Base-by-base conservation (phyloP, 768 basidiomycete species). In the Lentinula sp. region DNA sequence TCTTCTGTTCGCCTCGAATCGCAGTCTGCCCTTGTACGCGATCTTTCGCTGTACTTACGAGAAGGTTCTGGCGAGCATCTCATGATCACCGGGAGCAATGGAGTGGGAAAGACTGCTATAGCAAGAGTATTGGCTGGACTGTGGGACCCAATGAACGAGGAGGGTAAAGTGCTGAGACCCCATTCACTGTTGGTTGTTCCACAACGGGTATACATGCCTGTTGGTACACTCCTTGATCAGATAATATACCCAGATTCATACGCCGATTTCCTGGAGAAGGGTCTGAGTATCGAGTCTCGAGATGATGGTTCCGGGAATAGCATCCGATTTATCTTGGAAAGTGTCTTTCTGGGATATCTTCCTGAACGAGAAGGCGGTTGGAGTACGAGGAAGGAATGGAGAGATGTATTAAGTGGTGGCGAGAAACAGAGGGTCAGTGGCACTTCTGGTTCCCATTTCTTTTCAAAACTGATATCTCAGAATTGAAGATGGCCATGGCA, bases 341-440 rank as follows among this genome's bases (percentile, higher is more conserved):
- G 84, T 63, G 95, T 89, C 10, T 91, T 91, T 73, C 71, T 98
- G 63, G 88, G 80, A 16, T 98, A 98, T 70, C 70, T 98, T 23
- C 90, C 93, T 2, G 81, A 82, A 49, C 75, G 96, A 31, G 96
- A 97, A 71, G 95, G 96, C 0, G 95, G 95, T 0, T 91, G 93
- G 86, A 79, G 78, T 62, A 89, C 93, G 31, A 76, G 88, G 68
- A 98, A 97, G 74, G 95, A 98, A 72, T 98, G 95, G 95, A 83
- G 93, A 64, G 93, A 97, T 74, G 93, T 98, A 49, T 75, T 96
- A 67, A 95, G 93, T 66, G 96, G 96, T 0, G 96, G 96, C 0
- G 96, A 98, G 82, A 98, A 97, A 74, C 96, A 98, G 73, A 74
- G 95, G 68, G 53, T 39, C 10, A 34, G 34, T 54, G 15, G 88